These are phyloP conservation scores for Verbena officinalis DNA, from an alignment of 257 asterid genomes.

Conservation along the genomic window DNA sequence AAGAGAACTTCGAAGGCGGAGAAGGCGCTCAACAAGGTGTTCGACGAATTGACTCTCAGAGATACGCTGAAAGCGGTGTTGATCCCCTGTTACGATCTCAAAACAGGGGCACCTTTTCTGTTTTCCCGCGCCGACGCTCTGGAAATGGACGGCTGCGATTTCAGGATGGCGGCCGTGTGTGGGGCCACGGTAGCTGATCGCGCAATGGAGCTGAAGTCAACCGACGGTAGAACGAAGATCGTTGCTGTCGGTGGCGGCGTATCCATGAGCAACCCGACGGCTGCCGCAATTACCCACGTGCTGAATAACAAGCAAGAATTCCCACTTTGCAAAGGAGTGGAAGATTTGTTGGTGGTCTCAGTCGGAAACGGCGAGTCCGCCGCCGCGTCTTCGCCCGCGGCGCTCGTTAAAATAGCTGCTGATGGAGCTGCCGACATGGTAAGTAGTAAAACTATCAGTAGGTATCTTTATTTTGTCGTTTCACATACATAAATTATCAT, in stretches of 20 bases:
- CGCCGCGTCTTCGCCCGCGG: constrained; percentile 33
- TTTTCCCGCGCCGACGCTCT: constrained; percentile 87
- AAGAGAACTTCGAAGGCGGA: constrained; percentile 25
- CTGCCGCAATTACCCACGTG: constrained; percentile 86
- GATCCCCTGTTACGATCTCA: constrained; percentile 85
- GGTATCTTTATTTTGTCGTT: no score
- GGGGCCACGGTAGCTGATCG: constrained; percentile 51
- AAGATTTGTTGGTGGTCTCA: constrained; percentile 65
- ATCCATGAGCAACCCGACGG: constrained; percentile 77
- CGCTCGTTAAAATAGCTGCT: constrained; percentile 62
- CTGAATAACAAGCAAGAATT: constrained; percentile 81
- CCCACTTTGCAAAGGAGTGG: constrained; percentile 65
- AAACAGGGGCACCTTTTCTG: constrained; percentile 63
- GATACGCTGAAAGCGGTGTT: constrained; percentile 69
- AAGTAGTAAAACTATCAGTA: background rate
- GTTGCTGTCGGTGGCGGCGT: constrained; percentile 67
- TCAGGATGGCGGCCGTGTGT: constrained; percentile 57
- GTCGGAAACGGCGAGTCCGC: constrained; percentile 62
- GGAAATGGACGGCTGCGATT: constrained; percentile 80
- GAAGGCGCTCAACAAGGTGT: constrained; percentile 46
- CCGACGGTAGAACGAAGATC: constrained; percentile 61
- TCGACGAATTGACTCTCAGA: constrained; percentile 55
- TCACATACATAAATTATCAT: no score
- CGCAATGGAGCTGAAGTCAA: constrained; percentile 50
- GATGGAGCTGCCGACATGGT: constrained; percentile 92